A percentile compares a stretch with the other conserved stretches of the same genome.
phyloP scores from a whole-genome alignment of 2,329 filamentous ascomycete species.

The Endocalyx cinctus region DNA sequence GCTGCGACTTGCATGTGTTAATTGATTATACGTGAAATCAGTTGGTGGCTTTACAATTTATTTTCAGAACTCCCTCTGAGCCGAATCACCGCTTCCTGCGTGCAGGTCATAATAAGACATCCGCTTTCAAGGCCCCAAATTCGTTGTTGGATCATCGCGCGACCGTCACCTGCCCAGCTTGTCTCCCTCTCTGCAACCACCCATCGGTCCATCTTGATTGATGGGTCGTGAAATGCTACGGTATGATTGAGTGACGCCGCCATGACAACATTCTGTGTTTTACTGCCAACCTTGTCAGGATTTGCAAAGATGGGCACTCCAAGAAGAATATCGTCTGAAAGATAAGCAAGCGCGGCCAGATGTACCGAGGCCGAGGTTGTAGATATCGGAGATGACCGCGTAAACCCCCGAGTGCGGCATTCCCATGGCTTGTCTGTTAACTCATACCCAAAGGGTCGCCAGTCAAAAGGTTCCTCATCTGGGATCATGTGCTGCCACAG shows the following conservation, averaged over 20 bases:
- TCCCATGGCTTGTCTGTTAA: neutral
- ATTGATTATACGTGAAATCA: too few relatives aligned
- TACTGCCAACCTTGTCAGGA: neutral
- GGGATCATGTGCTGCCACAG: too few relatives aligned
- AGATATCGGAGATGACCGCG: neutral
- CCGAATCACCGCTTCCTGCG: conserved; percentile 1
- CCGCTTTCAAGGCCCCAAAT: neutral
- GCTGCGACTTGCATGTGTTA: too few relatives aligned
- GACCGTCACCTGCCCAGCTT: neutral
- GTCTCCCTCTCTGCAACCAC: neutral
- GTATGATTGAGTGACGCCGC: neutral
- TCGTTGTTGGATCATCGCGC: neutral
- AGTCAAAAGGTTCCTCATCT: neutral
- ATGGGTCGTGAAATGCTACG: neutral
- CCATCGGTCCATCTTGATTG: neutral
- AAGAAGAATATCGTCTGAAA: neutral
- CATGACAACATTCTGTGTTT: neutral
- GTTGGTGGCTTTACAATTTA: too few relatives aligned
- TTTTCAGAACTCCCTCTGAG: too few relatives aligned
- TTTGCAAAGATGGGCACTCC: neutral
- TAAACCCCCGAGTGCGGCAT: neutral
- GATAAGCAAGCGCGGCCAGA: neutral
- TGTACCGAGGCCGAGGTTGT: neutral
- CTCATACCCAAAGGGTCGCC: neutral
- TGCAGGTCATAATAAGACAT: neutral